Base-by-base conservation (phyloP, 768 basidiomycete genomes). In the Astraeus odoratus region DNA sequence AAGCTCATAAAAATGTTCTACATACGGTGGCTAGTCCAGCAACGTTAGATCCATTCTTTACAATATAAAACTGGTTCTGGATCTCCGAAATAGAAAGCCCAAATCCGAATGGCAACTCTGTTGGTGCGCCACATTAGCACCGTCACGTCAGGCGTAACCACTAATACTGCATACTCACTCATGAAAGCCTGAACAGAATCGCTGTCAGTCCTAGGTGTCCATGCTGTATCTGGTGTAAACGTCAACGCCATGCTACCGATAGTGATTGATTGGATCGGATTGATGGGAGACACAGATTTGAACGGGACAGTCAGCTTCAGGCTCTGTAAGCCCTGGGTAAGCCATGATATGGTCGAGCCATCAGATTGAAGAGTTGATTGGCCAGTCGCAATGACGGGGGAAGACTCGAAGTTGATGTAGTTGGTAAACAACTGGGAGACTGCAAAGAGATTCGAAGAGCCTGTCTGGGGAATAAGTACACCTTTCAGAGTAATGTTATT, bases 101-200 rank as follows among this genome's bases (percentile, higher is more conserved):
- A 59, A 87, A 87, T 8, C 85, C 85, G 49, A 87, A 87, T 25
- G 85, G 85, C 29, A 87, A 63, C 50, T 73, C 82, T 83, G 47
- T 35, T 44, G 10, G n/a, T 31, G 30, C 31, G 39, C n/a, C 40
- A 38, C 43, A 3, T 34, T 26, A 47, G 46, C 38, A 16, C 26
- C 24, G n/a, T n/a, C 23, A 39, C 42, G 12, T 9, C 13, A 24
- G 8, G 2, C 20, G 20, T 35, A 34, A n/a, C 4, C 43, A 16
- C 5, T 44, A n/a, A 25, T 29, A 9, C 10, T 46, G 23, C 16
- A 20, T 22, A 58, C 71, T 45, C 60, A 81, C 80, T 58, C 50
- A 86, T 68, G 19, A 60, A 61, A 8, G 83, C 84, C 20, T 73
- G 67, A 15, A 86, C 74, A n/a, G 74, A 70, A 47, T 75, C 69